Evolutionary conservation across 2,329 filamentous ascomycete species (phyloP).

Genomic region (Graphiopsis chlorocephala): DNA sequence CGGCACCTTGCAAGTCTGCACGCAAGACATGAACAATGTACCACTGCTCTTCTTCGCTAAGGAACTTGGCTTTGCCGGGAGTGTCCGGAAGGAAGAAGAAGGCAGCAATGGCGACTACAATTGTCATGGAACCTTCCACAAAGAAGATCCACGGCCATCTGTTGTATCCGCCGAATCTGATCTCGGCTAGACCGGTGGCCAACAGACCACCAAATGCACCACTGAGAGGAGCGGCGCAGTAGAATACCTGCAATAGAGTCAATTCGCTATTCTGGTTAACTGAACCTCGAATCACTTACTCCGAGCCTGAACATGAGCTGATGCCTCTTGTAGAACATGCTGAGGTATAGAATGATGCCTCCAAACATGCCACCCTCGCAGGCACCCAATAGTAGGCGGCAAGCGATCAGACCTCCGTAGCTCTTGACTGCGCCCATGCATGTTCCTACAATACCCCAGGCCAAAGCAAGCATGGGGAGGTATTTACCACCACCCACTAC

Average conservation of each 20-base stretch:
- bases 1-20: constrained; percentile 33
- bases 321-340: constrained; percentile 43
- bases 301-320: constrained; percentile 42
- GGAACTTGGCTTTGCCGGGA: constrained; percentile 70
- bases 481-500: constrained; percentile 41
- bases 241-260: constrained; percentile 24
- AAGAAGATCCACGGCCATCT: constrained; percentile 40
- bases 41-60: constrained; percentile 32
- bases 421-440: constrained; percentile 43
- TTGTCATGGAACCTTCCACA: constrained; percentile 57
- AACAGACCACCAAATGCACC: constrained; percentile 45
- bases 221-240: constrained; percentile 36
- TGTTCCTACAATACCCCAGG: constrained; percentile 41
- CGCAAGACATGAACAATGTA: constrained; percentile 31
- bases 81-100: constrained; percentile 56
- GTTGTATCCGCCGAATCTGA: constrained; percentile 37
- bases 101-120: constrained; percentile 51
- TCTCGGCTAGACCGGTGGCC: constrained; percentile 42
- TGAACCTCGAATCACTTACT: constrained; percentile 31
- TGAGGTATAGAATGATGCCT: constrained; percentile 42
- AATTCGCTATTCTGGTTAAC: constrained; percentile 22
- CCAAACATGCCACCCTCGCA: constrained; percentile 42
- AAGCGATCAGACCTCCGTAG: constrained; percentile 41
- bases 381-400: constrained; percentile 41
- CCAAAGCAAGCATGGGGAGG: constrained; percentile 38